These are phyloP conservation scores for Paracoccidioides brasiliensis DNA, from an alignment of 2,329 filamentous ascomycete genomes.

Conservation along the genomic window DNA sequence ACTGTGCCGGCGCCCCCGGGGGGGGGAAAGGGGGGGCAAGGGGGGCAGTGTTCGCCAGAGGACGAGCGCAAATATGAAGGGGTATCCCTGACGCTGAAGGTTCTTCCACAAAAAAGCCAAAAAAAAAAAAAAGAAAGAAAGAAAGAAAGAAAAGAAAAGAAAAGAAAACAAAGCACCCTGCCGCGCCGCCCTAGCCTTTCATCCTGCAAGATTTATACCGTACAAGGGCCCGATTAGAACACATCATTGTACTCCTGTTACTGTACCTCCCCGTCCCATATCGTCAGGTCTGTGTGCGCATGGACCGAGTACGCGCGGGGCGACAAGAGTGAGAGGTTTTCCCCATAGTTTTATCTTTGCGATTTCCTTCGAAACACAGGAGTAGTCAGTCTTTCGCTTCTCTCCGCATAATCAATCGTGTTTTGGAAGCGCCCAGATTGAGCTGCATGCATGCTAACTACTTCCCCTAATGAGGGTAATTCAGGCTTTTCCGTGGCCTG, in stretches of 20 bases:
- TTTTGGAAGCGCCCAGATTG: too few relatives aligned
- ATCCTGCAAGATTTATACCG: background rate
- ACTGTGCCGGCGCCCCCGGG: too few relatives aligned
- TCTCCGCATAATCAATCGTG: too few relatives aligned
- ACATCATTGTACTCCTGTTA: background rate
- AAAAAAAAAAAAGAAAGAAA: background rate
- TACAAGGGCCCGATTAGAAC: background rate
- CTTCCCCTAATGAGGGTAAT: background rate
- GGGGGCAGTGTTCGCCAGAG: too few relatives aligned
- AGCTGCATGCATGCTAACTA: background rate
- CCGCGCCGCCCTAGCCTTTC: background rate
- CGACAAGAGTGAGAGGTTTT: too few relatives aligned
- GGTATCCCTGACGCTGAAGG: background rate
- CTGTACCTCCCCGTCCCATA: too few relatives aligned
- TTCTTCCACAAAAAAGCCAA: background rate
- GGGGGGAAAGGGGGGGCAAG: too few relatives aligned
- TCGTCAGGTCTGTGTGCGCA: too few relatives aligned
- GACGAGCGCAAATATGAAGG: background rate
- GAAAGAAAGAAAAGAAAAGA: background rate
- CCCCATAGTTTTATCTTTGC: too few relatives aligned
- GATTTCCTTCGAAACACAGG: too few relatives aligned
- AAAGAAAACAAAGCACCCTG: background rate
- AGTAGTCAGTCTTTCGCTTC: too few relatives aligned
- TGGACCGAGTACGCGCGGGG: too few relatives aligned
- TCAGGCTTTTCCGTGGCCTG: background rate